These are phyloP conservation scores for Herpotrichia juniperi DNA, from an alignment of 2,329 filamentous ascomycete genomes.

Conservation along the genomic window DNA sequence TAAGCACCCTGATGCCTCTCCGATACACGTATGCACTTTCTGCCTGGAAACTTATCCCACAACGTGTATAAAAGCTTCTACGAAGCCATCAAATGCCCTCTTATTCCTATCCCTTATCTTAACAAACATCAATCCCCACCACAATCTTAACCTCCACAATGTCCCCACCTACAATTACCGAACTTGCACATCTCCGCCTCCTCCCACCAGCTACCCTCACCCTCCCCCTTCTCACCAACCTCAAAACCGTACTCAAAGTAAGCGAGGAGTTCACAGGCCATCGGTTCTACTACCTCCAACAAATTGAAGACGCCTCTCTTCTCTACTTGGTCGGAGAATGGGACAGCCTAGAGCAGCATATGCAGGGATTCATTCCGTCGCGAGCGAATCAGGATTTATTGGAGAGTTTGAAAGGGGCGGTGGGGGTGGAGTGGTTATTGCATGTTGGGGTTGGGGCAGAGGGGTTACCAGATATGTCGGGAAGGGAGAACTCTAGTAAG, in stretches of 20 bases:
- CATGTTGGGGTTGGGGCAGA: slow-evolving; percentile 50
- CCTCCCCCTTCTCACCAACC: slow-evolving; percentile 32
- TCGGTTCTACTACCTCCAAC: slow-evolving; percentile 48
- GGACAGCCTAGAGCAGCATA: slow-evolving; percentile 51
- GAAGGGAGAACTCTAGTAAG: background rate
- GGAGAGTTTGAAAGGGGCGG: slow-evolving; percentile 38
- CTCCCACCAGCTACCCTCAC: slow-evolving; percentile 26
- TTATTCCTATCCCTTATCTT: background rate
- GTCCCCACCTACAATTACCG: slow-evolving; percentile 41
- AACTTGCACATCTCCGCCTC: slow-evolving; percentile 52
- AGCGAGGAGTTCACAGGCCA: slow-evolving; percentile 47
- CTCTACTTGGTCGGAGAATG: slow-evolving; percentile 55
- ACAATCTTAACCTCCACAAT: background rate
- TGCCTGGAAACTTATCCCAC: background rate
- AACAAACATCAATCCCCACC: no score
- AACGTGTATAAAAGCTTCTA: background rate
- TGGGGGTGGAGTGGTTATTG: slow-evolving; percentile 51
- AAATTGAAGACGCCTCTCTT: slow-evolving; percentile 51
- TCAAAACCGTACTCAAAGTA: slow-evolving; percentile 43
- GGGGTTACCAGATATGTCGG: slow-evolving; percentile 33
- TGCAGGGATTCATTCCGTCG: slow-evolving; percentile 51
- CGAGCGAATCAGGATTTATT: slow-evolving; percentile 50
- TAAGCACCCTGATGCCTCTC: background rate
- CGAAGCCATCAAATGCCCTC: background rate
- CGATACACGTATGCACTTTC: background rate